Evolutionary conservation across 768 basidiomycete species (phyloP).

Genomic region (Trametopsis cervina): DNA sequence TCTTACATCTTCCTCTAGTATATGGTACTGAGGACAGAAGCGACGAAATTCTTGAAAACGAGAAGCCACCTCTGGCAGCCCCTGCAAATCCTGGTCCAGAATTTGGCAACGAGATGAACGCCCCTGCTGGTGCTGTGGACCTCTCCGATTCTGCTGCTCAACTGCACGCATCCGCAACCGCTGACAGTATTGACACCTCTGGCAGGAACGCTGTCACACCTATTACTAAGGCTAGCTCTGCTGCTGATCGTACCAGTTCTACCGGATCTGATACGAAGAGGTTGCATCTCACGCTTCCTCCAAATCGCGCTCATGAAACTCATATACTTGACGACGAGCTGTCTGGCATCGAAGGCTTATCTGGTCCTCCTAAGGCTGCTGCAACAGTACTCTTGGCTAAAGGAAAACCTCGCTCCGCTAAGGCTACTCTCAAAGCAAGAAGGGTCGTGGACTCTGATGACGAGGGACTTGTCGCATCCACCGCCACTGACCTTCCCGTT

Average conservation of each 20-base stretch:
- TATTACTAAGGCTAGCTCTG: too few species aligned
- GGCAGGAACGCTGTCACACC: not conserved
- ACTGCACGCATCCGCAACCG: too few species aligned
- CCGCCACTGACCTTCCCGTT: slow-evolving; percentile 3
- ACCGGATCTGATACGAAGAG: too few species aligned
- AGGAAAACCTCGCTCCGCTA: not conserved
- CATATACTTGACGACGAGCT: slow-evolving; percentile 22
- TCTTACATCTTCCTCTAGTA: slow-evolving; percentile 13
- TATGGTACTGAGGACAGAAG: slow-evolving; percentile 21
- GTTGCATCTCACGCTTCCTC: too few species aligned
- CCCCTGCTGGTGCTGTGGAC: too few species aligned
- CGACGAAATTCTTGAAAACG: slow-evolving; percentile 9
- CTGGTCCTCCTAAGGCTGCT: slow-evolving; percentile 2
- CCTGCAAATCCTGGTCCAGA: not conserved
- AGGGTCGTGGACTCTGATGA: slow-evolving; percentile 20
- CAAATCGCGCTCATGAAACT: too few species aligned
- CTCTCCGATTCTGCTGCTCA: too few species aligned
- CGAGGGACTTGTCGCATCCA: slow-evolving; percentile 8
- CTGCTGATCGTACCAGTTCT: too few species aligned
- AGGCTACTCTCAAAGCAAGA: slow-evolving; percentile 2
- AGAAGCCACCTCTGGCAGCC: not conserved
- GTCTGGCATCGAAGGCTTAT: slow-evolving; percentile 15
- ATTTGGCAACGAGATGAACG: not conserved
- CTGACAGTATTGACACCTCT: too few species aligned
- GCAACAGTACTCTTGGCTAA: not conserved